Evolutionary conservation across 2,329 filamentous ascomycete species (phyloP).

Genomic region (Paracorniculantispora psalliotae): DNA sequence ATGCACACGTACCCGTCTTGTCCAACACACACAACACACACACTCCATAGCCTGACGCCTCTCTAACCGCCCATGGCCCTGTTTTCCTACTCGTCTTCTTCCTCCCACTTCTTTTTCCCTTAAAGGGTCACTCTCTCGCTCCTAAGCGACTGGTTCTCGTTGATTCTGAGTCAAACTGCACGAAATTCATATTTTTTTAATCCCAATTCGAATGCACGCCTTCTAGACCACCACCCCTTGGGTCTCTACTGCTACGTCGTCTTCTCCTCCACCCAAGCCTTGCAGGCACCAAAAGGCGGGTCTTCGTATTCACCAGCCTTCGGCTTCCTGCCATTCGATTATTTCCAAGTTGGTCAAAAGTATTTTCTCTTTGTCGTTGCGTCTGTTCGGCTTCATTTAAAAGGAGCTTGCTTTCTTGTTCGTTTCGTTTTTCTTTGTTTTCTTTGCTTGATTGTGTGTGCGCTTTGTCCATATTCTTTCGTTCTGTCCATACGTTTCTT

Average conservation of each 20-base stretch:
- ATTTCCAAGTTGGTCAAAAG: slow-evolving; percentile 3
- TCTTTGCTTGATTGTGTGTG: background rate
- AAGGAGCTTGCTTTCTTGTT: background rate
- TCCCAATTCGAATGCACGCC: background rate
- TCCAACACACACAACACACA: background rate
- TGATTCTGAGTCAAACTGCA: slow-evolving; percentile 1
- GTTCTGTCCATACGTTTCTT: background rate
- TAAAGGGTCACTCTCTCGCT: background rate
- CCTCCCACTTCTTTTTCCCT: background rate
- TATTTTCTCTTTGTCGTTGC: background rate
- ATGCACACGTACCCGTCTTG: background rate
- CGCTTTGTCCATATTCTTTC: background rate
- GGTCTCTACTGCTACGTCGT: background rate
- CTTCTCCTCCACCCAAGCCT: slow-evolving; percentile 5
- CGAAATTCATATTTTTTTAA: background rate
- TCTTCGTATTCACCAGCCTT: slow-evolving; percentile 14
- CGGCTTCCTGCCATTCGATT: slow-evolving; percentile 5
- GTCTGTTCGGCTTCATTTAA: background rate
- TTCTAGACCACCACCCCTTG: background rate
- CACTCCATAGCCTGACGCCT: background rate
- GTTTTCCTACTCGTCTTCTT: background rate
- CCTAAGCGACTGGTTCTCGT: slow-evolving; percentile 2
- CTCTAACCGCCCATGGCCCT: slow-evolving; percentile 7
- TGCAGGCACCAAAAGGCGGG: background rate
- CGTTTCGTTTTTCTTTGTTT: background rate